phyloP scores from a whole-genome alignment of 768 basidiomycete species.

The Asterophora lycoperdoides region DNA sequence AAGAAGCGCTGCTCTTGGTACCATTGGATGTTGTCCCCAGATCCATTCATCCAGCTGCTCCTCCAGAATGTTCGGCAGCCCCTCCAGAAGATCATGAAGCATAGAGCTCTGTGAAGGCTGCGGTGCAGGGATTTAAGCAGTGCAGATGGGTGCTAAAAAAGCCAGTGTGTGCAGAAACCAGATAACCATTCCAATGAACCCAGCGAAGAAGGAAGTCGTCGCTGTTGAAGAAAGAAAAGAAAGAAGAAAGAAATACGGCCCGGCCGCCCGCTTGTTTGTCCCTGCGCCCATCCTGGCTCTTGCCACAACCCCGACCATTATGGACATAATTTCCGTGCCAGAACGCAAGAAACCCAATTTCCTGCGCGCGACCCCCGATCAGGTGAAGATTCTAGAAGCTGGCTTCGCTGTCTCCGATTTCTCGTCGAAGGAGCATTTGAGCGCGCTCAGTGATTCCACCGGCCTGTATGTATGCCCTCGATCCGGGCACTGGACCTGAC shows the following conservation, averaged over 20 bases:
- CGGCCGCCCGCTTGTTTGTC: background rate
- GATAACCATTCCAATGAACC: too few species aligned
- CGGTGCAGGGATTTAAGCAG: too few species aligned
- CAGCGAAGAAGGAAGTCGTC: too few species aligned
- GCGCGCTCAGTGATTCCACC: constrained; percentile 25
- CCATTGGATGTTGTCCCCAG: too few species aligned
- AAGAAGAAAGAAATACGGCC: too few species aligned
- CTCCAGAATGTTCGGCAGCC: too few species aligned
- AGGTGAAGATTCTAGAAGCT: constrained; percentile 23
- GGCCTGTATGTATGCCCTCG: constrained; percentile 28
- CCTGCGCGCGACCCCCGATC: constrained; percentile 23
- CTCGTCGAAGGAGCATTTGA: constrained; percentile 19
- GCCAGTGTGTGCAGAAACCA: too few species aligned
- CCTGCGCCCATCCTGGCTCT: constrained; percentile 26
- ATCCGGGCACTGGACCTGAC: background rate
- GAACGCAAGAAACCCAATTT: constrained; percentile 13
- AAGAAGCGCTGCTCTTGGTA: background rate
- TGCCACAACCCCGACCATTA: constrained; percentile 24
- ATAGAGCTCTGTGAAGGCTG: too few species aligned
- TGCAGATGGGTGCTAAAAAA: too few species aligned
- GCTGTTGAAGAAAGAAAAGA: too few species aligned
- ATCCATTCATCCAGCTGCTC: too few species aligned
- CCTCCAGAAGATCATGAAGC: too few species aligned
- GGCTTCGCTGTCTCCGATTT: constrained; percentile 21
- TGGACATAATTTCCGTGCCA: constrained; percentile 12